Conservation (phyloP, 768 basidiomycete species). For the Termitomyces sp. region DNA sequence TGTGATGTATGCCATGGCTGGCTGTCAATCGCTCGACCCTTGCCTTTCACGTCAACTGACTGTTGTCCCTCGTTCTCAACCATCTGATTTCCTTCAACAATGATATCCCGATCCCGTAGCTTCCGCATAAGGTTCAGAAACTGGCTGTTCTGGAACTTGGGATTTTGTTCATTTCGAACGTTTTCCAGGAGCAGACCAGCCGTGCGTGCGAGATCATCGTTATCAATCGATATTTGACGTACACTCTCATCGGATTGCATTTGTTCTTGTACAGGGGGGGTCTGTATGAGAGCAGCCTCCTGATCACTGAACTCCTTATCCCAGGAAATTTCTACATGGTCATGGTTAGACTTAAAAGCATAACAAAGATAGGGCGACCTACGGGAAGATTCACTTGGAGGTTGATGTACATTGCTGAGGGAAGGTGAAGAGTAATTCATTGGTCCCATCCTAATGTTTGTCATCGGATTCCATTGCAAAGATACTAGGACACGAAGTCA, state of each 20-base stretch:
- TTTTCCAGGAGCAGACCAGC: conserved; percentile 77
- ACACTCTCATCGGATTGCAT: conserved; percentile 14
- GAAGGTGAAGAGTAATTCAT: conserved; percentile 33
- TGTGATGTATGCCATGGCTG: conserved; percentile 12
- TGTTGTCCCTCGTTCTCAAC: conserved; percentile 50
- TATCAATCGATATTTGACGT: conserved; percentile 31
- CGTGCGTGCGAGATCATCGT: conserved; percentile 76
- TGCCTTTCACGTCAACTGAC: conserved; percentile 60
- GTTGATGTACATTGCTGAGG: conserved; percentile 26
- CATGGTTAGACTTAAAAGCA: conserved; percentile 1
- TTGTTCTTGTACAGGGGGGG: conserved; percentile 18
- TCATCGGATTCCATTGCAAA: conserved; percentile 42
- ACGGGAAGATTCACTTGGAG: conserved; percentile 7
- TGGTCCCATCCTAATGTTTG: conserved; percentile 25
- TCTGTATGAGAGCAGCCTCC: conserved; percentile 35
- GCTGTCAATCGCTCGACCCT: conserved; percentile 48
- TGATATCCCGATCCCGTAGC: conserved; percentile 74
- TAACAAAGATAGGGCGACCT: conserved; percentile 1
- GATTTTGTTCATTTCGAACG: conserved; percentile 72
- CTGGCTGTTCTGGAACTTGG: conserved; percentile 82
- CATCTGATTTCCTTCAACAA: conserved; percentile 78
- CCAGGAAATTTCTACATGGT: conserved; percentile 47
- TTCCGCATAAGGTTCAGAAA: conserved; percentile 88
- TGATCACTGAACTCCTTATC: conserved; percentile 65
- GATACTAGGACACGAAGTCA: conserved; percentile 25